phyloP scores from a whole-genome alignment of 2,329 filamentous ascomycete species.

The Botrytis fragariae region DNA sequence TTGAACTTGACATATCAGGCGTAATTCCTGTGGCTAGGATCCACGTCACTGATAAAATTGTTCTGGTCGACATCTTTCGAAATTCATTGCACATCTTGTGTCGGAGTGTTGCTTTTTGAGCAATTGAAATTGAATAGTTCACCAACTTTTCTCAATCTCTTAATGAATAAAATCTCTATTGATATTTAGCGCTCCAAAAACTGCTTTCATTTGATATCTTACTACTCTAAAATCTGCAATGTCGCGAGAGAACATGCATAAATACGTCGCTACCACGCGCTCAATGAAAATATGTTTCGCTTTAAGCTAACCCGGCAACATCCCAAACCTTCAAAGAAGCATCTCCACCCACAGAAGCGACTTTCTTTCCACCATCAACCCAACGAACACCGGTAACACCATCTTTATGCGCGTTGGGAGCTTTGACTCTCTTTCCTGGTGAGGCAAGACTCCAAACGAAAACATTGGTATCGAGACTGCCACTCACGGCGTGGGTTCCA shows the following conservation, averaged over 20 bases:
- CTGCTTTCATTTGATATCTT: background rate
- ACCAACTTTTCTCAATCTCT: background rate
- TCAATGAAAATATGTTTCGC: background rate
- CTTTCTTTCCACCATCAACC: slow-evolving; percentile 62
- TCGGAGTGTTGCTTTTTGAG: background rate
- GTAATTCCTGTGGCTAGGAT: background rate
- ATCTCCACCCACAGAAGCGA: slow-evolving; percentile 82
- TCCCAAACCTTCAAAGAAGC: slow-evolving; percentile 89
- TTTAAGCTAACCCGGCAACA: slow-evolving; percentile 54
- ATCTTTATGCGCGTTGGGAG: slow-evolving; percentile 89
- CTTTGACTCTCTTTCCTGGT: slow-evolving; percentile 81
- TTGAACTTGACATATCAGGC: background rate
- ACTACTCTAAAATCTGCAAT: background rate
- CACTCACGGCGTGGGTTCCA: slow-evolving; percentile 77
- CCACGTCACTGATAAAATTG: slow-evolving; percentile 6
- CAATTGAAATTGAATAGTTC: background rate
- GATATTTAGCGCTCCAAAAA: background rate
- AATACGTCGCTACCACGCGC: background rate
- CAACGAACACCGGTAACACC: slow-evolving; percentile 87
- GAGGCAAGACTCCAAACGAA: slow-evolving; percentile 86
- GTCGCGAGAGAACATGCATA: slow-evolving; percentile 4
- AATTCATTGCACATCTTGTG: background rate
- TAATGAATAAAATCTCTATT: background rate
- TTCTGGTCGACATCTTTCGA: background rate
- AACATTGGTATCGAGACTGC: slow-evolving; percentile 85